Evolutionary conservation across 305 asterid genomes (phyloP).

Genomic region (Petunia hybrid): DNA sequence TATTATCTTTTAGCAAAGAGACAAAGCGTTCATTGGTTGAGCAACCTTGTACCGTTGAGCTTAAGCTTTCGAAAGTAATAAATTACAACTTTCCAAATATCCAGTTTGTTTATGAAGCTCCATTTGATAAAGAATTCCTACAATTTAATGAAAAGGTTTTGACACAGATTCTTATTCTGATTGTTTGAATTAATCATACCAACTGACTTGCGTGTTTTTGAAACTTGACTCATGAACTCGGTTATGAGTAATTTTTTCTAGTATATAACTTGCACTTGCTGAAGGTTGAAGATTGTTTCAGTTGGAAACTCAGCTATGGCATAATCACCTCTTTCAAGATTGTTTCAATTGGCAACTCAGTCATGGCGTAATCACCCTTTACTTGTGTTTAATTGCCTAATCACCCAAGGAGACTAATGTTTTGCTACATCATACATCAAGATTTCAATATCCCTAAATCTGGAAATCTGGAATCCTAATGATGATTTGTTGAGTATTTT

Average conservation of each 20-base stretch:
- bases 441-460: background rate
- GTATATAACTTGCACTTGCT: conserved; percentile 6
- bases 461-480: background rate
- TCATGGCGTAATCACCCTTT: background rate
- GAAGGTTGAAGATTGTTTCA: background rate
- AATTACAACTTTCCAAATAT: background rate
- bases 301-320: too few relatives aligned
- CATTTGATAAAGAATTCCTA: conserved; percentile 2
- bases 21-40: too few relatives aligned
- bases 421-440: background rate
- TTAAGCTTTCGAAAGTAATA: too few relatives aligned
- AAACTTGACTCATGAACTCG: background rate
- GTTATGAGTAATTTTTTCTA: background rate
- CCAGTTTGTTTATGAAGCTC: background rate
- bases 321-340: background rate
- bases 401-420: background rate
- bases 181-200: background rate
- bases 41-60: too few relatives aligned
- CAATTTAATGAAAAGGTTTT: background rate
- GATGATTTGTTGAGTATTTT: background rate
- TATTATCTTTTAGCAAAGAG: too few relatives aligned
- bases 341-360: conserved; percentile 10
- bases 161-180: background rate
- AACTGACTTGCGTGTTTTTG: background rate
- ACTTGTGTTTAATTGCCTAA: background rate